Conservation (phyloP, 2,329 filamentous ascomycete species). For the Trichophyton simii region DNA sequence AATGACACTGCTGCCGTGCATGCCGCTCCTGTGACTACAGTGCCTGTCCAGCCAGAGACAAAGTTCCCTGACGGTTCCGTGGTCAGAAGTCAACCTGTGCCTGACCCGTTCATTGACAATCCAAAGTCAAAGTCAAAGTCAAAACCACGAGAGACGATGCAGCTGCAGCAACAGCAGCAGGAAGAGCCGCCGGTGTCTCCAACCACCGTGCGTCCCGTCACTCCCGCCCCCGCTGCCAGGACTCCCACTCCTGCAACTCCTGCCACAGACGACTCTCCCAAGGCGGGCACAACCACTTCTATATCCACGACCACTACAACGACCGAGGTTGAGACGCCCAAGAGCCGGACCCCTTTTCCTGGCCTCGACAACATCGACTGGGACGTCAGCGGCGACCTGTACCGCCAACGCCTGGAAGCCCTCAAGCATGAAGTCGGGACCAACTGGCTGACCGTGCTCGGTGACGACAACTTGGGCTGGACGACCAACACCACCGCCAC, state of each 20-base stretch:
- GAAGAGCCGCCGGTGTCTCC: neutral
- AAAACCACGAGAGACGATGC: neutral
- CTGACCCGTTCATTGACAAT: neutral
- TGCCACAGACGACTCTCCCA: neutral
- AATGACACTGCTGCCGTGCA: constrained; percentile 19
- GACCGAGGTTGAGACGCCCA: neutral
- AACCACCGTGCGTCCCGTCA: neutral
- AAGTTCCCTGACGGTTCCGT: neutral
- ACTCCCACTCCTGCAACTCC: neutral
- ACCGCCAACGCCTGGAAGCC: constrained; percentile 77
- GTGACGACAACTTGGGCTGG: constrained; percentile 52
- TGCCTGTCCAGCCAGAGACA: neutral
- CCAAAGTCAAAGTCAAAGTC: neutral
- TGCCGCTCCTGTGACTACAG: no score
- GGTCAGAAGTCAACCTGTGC: neutral
- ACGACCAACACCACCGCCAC: constrained; percentile 21
- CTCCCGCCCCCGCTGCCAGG: neutral
- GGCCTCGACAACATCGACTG: constrained; percentile 21
- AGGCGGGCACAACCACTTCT: neutral
- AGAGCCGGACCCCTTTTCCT: constrained; percentile 16
- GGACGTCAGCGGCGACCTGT: constrained; percentile 55
- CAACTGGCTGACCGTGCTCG: constrained; percentile 74
- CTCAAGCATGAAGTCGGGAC: constrained; percentile 74
- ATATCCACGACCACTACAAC: neutral
- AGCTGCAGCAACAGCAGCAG: neutral